Evolutionary conservation across 768 basidiomycete genomes (phyloP).

Genomic region (Kwoniella pini): DNA sequence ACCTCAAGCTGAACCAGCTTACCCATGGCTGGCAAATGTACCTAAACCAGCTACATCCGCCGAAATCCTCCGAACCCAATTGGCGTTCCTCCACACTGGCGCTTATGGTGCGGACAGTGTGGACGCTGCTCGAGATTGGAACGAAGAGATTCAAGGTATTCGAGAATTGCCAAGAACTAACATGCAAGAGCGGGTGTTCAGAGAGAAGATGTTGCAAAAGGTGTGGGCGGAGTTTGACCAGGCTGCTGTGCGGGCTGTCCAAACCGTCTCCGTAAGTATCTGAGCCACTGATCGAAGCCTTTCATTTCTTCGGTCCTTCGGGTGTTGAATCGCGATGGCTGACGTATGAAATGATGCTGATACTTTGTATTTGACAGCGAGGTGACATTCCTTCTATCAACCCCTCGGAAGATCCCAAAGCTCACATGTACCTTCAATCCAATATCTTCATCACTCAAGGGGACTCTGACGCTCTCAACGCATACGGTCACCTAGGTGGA

Average conservation of each 20-base stretch:
- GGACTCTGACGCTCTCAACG: slow-evolving; percentile 55
- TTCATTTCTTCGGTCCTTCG: background rate
- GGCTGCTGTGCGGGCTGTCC: slow-evolving; percentile 54
- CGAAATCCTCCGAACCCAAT: slow-evolving; percentile 56
- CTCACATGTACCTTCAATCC: slow-evolving; percentile 56
- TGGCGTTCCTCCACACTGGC: slow-evolving; percentile 57
- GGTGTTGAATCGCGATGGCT: background rate
- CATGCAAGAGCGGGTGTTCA: slow-evolving; percentile 55
- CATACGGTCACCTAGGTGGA: slow-evolving; percentile 56
- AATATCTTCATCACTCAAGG: slow-evolving; percentile 59
- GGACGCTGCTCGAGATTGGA: slow-evolving; percentile 58
- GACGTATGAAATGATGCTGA: background rate
- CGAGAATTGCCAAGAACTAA: slow-evolving; percentile 54
- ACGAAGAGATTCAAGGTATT: slow-evolving; percentile 57
- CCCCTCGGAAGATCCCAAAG: slow-evolving; percentile 55
- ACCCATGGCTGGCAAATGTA: slow-evolving; percentile 54
- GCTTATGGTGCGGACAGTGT: slow-evolving; percentile 54
- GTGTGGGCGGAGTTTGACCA: slow-evolving; percentile 56
- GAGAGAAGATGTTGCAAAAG: slow-evolving; percentile 56
- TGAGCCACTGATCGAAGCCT: no score
- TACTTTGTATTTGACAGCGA: slow-evolving; percentile 28
- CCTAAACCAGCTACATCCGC: slow-evolving; percentile 45
- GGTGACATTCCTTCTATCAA: slow-evolving; percentile 57
- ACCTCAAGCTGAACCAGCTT: slow-evolving; percentile 55
- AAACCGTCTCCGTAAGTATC: slow-evolving; percentile 50